phyloP scores from a whole-genome alignment of 78 protist genomes.

The Isochrysis galbana region DNA sequence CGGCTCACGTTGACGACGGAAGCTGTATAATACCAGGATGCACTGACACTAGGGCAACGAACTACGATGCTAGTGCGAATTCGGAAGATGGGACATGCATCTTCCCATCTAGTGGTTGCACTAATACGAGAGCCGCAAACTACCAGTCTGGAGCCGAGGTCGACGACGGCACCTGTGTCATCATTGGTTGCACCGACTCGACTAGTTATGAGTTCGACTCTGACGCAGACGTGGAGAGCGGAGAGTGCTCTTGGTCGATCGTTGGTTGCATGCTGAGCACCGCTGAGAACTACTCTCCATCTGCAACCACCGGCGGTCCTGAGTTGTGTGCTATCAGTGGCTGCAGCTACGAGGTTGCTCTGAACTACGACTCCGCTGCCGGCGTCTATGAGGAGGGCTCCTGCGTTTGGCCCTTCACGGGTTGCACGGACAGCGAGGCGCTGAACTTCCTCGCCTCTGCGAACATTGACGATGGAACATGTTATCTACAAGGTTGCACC shows the following conservation, averaged over 20 bases:
- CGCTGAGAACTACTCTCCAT: not conserved
- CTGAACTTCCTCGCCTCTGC: not conserved
- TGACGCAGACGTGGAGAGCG: not conserved
- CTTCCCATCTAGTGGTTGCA: not conserved
- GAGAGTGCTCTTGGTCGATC: not conserved
- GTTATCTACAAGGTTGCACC: not conserved
- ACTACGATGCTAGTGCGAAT: not conserved
- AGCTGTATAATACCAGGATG: not conserved
- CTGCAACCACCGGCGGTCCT: not conserved
- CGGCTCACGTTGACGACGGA: not conserved
- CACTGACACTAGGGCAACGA: not conserved
- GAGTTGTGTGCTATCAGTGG: not conserved
- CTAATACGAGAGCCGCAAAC: not conserved
- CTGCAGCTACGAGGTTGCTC: conserved; percentile 7
- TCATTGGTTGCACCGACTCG: not conserved
- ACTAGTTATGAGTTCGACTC: not conserved
- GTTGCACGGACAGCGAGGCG: not conserved
- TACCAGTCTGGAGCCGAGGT: not conserved
- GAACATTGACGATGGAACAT: not conserved
- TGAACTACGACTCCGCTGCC: not conserved
- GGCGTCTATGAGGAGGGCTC: not conserved
- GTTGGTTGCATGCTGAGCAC: not conserved
- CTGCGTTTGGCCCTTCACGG: not conserved
- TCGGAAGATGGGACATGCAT: not conserved
- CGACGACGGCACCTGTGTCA: not conserved